Evolutionary conservation across 139 green algal species (phyloP).

Genomic region (Tetradesmus lagerheimii): DNA sequence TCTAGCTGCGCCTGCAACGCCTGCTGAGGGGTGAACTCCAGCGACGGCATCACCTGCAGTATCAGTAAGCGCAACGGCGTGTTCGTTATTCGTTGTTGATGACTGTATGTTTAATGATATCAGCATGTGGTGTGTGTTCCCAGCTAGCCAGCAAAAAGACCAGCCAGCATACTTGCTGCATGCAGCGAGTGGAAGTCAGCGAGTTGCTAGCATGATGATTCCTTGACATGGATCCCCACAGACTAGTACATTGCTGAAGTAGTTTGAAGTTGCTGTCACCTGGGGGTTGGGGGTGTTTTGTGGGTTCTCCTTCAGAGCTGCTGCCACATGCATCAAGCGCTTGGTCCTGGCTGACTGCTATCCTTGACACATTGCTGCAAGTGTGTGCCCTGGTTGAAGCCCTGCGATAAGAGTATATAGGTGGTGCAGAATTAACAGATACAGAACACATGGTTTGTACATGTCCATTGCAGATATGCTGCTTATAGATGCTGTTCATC

Average conservation of each 20-base stretch:
- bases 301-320: slow-evolving; percentile 53
- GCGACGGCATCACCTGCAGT: slow-evolving; percentile 52
- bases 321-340: neutral
- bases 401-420: neutral
- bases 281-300: slow-evolving; percentile 64
- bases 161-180: too few relatives aligned
- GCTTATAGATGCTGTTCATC: neutral
- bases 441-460: too few relatives aligned
- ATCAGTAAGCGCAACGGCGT: too few relatives aligned
- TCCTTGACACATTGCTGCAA: neutral
- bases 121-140: neutral
- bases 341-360: neutral
- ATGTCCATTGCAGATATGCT: too few relatives aligned
- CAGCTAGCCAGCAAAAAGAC: neutral
- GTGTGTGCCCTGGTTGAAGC: neutral
- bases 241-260: neutral
- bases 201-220: neutral
- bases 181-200: neutral
- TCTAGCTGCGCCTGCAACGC: slow-evolving; percentile 61
- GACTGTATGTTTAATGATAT: too few relatives aligned
- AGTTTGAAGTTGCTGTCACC: slow-evolving; percentile 4
- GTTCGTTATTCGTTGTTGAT: too few relatives aligned
- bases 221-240: neutral
- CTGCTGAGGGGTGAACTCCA: slow-evolving; percentile 52
- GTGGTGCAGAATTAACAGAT: too few relatives aligned